phyloP scores from a whole-genome alignment of 2,329 filamentous ascomycete genomes.

The Paraconiothyrium brasiliense region DNA sequence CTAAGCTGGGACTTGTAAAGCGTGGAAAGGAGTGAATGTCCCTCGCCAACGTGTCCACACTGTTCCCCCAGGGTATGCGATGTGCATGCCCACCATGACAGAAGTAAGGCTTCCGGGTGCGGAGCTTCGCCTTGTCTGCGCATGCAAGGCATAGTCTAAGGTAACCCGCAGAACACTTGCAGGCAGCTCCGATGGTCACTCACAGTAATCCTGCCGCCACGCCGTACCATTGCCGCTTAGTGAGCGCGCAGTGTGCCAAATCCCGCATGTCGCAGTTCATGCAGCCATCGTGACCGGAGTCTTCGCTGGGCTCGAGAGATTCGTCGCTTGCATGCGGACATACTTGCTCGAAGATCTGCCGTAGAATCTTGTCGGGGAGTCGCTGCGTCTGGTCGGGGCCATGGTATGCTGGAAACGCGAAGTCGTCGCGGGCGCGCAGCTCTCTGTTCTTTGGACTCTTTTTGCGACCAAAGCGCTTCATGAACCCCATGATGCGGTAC shows the following conservation, averaged over 20 bases:
- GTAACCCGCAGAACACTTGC: background rate
- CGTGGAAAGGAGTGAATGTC: background rate
- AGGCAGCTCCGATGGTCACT: constrained; percentile 46
- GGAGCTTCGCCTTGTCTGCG: background rate
- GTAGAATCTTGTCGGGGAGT: constrained; percentile 75
- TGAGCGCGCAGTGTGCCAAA: constrained; percentile 79
- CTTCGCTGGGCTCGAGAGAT: constrained; percentile 80
- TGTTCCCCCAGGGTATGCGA: background rate
- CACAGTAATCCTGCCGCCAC: constrained; percentile 70
- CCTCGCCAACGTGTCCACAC: background rate
- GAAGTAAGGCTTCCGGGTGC: background rate
- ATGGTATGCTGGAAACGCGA: constrained; percentile 42
- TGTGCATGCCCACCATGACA: background rate
- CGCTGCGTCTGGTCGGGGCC: constrained; percentile 55
- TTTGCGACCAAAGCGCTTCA: constrained; percentile 59
- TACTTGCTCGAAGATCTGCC: constrained; percentile 80
- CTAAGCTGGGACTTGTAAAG: background rate
- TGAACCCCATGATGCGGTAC: constrained; percentile 57
- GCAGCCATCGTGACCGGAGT: constrained; percentile 80
- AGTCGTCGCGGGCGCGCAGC: constrained; percentile 39
- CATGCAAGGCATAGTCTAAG: background rate
- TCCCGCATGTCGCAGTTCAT: constrained; percentile 95
- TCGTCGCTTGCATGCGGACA: constrained; percentile 82
- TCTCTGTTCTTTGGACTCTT: constrained; percentile 53
- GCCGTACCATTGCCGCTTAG: constrained; percentile 75